A percentile compares a stretch with the other conserved stretches of the same genome.
phyloP scores from a whole-genome alignment of 768 basidiomycete genomes.

The Russula emetica region DNA sequence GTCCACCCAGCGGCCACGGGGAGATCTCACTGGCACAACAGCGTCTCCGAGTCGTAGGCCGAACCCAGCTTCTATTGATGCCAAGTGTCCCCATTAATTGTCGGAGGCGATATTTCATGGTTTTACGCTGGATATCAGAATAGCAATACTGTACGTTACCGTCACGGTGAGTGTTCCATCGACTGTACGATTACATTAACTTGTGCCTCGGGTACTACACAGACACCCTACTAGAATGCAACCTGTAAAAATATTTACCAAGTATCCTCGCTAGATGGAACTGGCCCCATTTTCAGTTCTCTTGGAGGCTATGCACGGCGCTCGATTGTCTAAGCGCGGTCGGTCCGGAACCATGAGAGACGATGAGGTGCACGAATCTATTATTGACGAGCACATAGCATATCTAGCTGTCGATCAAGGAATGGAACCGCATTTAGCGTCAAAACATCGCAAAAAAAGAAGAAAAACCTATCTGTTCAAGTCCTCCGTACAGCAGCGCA shows the following conservation, averaged over 20 bases:
- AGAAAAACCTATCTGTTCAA: neutral
- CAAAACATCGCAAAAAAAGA: neutral
- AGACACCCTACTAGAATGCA: neutral
- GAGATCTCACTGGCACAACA: neutral
- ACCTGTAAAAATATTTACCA: too few relatives aligned
- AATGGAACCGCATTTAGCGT: neutral
- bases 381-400: too few relatives aligned
- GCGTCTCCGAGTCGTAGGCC: neutral
- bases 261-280: too few relatives aligned
- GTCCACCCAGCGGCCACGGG: neutral
- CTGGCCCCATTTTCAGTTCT: too few relatives aligned
- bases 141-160: neutral
- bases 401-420: neutral
- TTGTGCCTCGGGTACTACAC: neutral
- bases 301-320: too few relatives aligned
- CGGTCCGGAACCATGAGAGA: too few relatives aligned
- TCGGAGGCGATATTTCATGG: neutral
- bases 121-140: neutral
- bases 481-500: neutral
- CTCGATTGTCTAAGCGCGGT: too few relatives aligned
- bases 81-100: neutral
- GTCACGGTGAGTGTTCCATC: neutral
- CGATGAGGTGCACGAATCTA: too few relatives aligned
- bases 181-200: neutral
- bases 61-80: neutral